A percentile compares a stretch with the other conserved stretches of the same genome.
Evolutionary conservation across 2,329 filamentous ascomycete species (phyloP).

Genomic region (Colletotrichum siamense): DNA sequence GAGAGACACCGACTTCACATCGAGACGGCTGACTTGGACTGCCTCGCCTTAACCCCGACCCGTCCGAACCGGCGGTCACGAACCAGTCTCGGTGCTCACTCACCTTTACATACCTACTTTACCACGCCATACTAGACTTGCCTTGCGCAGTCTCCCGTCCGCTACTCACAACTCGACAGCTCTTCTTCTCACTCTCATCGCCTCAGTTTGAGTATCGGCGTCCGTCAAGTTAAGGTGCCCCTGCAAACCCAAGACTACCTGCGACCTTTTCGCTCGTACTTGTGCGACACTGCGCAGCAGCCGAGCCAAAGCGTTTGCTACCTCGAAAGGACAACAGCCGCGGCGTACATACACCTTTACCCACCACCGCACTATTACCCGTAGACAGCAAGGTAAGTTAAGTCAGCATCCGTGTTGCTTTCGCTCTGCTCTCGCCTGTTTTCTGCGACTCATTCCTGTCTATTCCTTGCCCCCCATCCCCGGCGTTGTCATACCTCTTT

Average conservation of each 20-base stretch:
- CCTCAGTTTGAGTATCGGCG: background rate
- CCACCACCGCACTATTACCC: background rate
- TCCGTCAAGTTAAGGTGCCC: background rate
- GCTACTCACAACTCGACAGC: background rate
- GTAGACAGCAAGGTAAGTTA: constrained; percentile 1
- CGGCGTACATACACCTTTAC: background rate
- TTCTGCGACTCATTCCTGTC: background rate
- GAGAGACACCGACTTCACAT: background rate
- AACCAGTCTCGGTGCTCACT: background rate
- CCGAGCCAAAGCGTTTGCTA: constrained; percentile 10
- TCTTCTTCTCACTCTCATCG: background rate
- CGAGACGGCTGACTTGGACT: background rate
- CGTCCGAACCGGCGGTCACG: constrained; percentile 10
- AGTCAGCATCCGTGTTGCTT: background rate
- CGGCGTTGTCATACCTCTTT: background rate
- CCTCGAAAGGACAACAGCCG: constrained; percentile 1
- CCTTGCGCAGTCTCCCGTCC: background rate
- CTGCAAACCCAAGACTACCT: background rate
- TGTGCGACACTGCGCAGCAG: constrained; percentile 7
- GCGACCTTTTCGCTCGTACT: background rate
- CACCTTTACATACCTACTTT: background rate
- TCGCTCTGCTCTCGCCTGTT: background rate
- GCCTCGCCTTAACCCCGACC: background rate
- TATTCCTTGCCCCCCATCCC: background rate
- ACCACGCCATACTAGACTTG: background rate